phyloP scores from a whole-genome alignment of 768 basidiomycete species.

The Pisolithus sp. region DNA sequence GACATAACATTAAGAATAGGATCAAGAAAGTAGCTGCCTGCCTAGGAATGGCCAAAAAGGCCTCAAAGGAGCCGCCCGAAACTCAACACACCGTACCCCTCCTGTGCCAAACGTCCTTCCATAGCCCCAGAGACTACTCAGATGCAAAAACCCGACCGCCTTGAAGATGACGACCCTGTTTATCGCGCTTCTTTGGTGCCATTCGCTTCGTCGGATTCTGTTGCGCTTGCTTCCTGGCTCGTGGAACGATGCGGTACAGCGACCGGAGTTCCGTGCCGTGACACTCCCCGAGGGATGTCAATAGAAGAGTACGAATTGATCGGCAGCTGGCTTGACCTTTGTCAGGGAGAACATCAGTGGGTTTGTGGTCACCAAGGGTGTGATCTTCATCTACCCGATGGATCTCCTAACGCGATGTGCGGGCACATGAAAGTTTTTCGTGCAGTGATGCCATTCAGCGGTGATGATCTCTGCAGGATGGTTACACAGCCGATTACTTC shows the following conservation, averaged over 20 bases:
- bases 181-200: constrained; percentile 21
- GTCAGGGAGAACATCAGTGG: constrained; percentile 18
- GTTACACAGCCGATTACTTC: constrained; percentile 3
- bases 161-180: constrained; percentile 11
- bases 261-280: constrained; percentile 20
- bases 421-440: constrained; percentile 13
- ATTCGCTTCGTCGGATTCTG: constrained; percentile 30
- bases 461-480: constrained; percentile 10
- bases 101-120: constrained; percentile 1
- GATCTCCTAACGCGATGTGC: constrained; percentile 25
- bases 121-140: background rate
- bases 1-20: constrained; percentile 21
- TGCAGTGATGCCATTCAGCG: constrained; percentile 22
- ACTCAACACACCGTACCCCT: constrained; percentile 6
- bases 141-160: background rate
- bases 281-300: constrained; percentile 28
- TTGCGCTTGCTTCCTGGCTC: constrained; percentile 31
- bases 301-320: constrained; percentile 42
- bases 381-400: constrained; percentile 27
- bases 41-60: constrained; percentile 11
- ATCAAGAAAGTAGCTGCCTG: constrained; percentile 18
- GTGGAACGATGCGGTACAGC: constrained; percentile 31
- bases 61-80: constrained; percentile 8
- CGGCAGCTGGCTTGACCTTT: constrained; percentile 41
- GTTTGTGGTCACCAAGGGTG: constrained; percentile 25